Evolutionary conservation across 2,329 filamentous ascomycete genomes (phyloP).

Genomic region (Colletotrichum sp.): DNA sequence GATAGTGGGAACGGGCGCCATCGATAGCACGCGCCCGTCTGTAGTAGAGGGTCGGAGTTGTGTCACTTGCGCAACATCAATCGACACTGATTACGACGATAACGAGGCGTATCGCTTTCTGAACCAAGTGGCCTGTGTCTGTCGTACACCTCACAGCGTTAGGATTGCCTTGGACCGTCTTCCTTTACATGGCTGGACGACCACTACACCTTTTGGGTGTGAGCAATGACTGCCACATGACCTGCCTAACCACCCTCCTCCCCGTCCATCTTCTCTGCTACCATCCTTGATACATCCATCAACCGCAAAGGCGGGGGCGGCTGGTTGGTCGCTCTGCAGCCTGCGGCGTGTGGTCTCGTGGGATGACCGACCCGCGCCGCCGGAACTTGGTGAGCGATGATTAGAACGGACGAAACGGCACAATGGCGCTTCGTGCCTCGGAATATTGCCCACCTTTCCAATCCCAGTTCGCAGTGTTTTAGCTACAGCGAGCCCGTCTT

Average conservation of each 20-base stretch:
- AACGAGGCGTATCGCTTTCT: background rate
- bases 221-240: slow-evolving; percentile 10
- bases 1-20: background rate
- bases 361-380: background rate
- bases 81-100: background rate
- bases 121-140: background rate
- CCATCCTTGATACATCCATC: background rate
- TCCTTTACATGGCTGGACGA: background rate
- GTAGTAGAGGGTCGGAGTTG: background rate
- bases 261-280: background rate
- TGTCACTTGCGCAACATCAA: background rate
- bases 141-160: background rate
- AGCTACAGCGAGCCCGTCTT: background rate
- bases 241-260: background rate
- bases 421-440: background rate
- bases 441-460: background rate
- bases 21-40: background rate
- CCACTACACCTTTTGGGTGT: slow-evolving; percentile 3
- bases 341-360: background rate
- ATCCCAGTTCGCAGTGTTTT: background rate
- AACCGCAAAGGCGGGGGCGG: background rate
- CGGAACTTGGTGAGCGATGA: background rate
- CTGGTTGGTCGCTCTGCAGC: background rate
- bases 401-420: background rate
- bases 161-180: background rate